Base-by-base conservation (phyloP, 192 early-diverging fungal genomes). In the Coemansia sp. region DNA sequence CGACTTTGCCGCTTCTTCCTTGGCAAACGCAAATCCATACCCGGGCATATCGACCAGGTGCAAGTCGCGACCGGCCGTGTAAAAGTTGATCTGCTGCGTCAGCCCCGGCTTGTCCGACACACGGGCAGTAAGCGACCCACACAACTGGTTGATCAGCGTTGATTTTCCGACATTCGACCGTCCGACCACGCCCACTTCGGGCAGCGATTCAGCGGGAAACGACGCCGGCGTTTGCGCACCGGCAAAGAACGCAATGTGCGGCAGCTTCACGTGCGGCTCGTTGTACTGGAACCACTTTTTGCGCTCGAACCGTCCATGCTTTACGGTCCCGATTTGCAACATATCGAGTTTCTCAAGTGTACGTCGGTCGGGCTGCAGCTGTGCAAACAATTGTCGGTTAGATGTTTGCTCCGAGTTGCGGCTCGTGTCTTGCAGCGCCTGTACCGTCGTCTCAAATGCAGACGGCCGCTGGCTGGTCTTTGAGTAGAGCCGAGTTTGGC, bases 41-140 rank as follows among this genome's bases (percentile, higher is more conserved):
- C 90, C 90, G 7, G 90, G 90, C 90, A 92, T 90, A 65, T 92
- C 90, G 3, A 90, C 82, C 53, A 92, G 74, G 50, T 83, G 78
- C 57, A 90, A 86, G 54, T 85, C 81, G 11, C 72, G 72, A 14
- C 80, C 83, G 14, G 82, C 88, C 13, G 83, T 79, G 68, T 88
- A 92, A 78, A 90, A 92, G 76, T 92, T 92, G 59, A 92, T 66
- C 80, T 90, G 88, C 62, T 86, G 88, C n/a, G 90, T 92, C 19
- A 90, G 62, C 23, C 90, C 90, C 6, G 90, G 90, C 61, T 86
- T 87, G 62, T 86, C 84, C 4, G 88, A 90, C 8, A 85, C 84
- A 18, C 89, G 85, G 2, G 84, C 90, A 2, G 82, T 74, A 9
- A 81, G 70, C 2, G 87, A 85, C 20, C 84, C 85, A 18, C 85